A percentile compares a stretch with the other conserved stretches of the same genome.
Conservation (phyloP, 208 protist species). For the Trypanosomatidae sp. region DNA sequence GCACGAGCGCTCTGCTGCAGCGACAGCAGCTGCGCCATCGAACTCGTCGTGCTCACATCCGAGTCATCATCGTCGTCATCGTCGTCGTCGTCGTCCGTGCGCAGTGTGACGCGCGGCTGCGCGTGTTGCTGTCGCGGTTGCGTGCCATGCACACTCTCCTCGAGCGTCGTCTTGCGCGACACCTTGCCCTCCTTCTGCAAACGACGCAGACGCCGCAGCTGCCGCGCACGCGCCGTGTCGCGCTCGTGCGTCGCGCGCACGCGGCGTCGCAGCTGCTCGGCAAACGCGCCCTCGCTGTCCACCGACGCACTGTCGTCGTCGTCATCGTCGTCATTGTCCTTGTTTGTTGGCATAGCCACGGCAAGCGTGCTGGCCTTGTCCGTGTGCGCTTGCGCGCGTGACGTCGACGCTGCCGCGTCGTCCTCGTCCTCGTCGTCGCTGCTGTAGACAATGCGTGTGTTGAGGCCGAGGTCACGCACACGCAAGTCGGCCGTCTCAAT, state of each 20-base stretch:
- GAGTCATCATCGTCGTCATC: constrained; percentile 3
- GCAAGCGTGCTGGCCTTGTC: background rate
- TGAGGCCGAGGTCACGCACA: constrained; percentile 65
- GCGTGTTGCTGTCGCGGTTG: constrained; percentile 11
- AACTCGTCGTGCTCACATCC: too few relatives aligned
- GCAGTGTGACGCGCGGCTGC: constrained; percentile 6
- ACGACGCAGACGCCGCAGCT: constrained; percentile 60
- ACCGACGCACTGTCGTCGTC: constrained; percentile 2
- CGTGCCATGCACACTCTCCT: constrained; percentile 21
- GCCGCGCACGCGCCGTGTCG: constrained; percentile 55
- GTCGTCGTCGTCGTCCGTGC: constrained; percentile 12
- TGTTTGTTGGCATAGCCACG: background rate
- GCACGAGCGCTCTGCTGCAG: too few relatives aligned
- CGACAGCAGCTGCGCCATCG: too few relatives aligned
- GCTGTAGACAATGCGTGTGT: constrained; percentile 38
- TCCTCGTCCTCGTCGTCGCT: constrained; percentile 58
- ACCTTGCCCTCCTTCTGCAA: constrained; percentile 52
- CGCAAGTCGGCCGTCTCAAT: constrained; percentile 73
- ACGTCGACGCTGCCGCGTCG: constrained; percentile 5
- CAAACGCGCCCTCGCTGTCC: constrained; percentile 18
- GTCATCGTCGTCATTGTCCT: background rate
- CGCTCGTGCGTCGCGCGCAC: constrained; percentile 21
- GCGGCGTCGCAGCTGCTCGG: constrained; percentile 27
- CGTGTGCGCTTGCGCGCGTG: background rate
- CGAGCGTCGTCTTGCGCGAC: constrained; percentile 41